Evolutionary conservation across 2,329 filamentous ascomycete genomes (phyloP).

Genomic region (Ascochyta koolunga): DNA sequence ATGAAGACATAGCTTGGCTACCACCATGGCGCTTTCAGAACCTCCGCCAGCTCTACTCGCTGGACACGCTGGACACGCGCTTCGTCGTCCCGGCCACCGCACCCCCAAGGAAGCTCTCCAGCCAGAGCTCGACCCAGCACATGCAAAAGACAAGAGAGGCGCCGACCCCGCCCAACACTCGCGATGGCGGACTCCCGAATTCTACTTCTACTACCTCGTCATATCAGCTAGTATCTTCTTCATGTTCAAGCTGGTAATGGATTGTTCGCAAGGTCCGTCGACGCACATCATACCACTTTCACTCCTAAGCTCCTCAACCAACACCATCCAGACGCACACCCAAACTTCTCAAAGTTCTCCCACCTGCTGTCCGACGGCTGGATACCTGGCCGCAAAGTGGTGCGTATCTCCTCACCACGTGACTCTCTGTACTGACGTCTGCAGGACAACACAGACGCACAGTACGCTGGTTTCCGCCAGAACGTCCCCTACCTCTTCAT

Average conservation of each 20-base stretch:
- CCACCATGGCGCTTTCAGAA: conserved; percentile 51
- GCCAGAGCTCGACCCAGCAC: conserved; percentile 39
- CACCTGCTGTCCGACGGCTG: conserved; percentile 78
- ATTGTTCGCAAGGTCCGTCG: conserved; percentile 77
- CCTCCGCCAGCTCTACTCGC: conserved; percentile 63
- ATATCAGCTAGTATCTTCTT: conserved; percentile 71
- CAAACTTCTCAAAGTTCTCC: conserved; percentile 77
- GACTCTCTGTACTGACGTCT: conserved; percentile 5
- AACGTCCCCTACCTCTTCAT: conserved; percentile 83
- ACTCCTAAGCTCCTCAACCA: conserved; percentile 8
- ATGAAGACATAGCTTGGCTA: conserved; percentile 31
- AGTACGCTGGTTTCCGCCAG: conserved; percentile 83
- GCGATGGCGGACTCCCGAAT: conserved; percentile 87
- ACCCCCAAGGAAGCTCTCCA: conserved; percentile 57
- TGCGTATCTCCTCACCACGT: conserved; percentile 48
- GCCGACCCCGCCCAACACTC: conserved; percentile 63
- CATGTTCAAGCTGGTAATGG: conserved; percentile 90
- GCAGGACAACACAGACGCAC: conserved; percentile 85
- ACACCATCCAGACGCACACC: conserved; percentile 69
- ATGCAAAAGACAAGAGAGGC: conserved; percentile 31
- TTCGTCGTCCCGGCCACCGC: conserved; percentile 74
- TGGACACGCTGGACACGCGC: conserved; percentile 72
- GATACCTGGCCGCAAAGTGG: conserved; percentile 90
- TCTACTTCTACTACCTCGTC: conserved; percentile 77
- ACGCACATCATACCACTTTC: not conserved